Base-by-base conservation (phyloP, 1,139 yeast genomes). In the Protomyces arabidopsidicola region DNA sequence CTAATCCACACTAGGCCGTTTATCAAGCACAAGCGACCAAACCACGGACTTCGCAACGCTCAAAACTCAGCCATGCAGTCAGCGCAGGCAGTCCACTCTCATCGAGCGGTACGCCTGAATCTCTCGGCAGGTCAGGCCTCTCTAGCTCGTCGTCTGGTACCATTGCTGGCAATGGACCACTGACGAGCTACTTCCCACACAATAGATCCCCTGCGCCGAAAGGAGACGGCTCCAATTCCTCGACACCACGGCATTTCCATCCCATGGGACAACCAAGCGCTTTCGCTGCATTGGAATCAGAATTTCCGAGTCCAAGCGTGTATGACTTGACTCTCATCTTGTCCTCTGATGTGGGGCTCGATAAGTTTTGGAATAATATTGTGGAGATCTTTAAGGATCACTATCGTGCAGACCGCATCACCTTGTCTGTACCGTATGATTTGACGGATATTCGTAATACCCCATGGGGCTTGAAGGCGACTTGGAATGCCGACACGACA, bases 391-490 rank as follows among this genome's bases (percentile, higher is more conserved):
- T 74, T 31, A 71, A 70, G 45, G 66, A 67, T 14, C 67, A 69
- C 36, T 75, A 72, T 55, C 70, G 70, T 31, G 75, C 76, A 5
- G 68, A 72, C 56, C 66, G 76, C 12, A 70, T 71, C 10, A 69
- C 74, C 12, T 61, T 75, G 3, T 63, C 72, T 20, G 68, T 73
- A 3, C 77, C 77, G 6, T 69, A 70, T 24, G 77, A 75, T 63
- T 69, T 74, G 16, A 72, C 77, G 5, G 77, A 75, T 56, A 70
- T 74, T 9, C 66, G 69, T 24, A 74, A 71, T 62, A 71, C 72
- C 5, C 77, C 77, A 0, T 75, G 77, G 77, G 77, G 75, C 6
- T 67, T 74, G 24, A 72, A 72, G 65, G 76, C 75, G 1, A 63
- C 70, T 8, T 64, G 60, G 52, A 48, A 63, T 48, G 38, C 14